Base-by-base conservation (phyloP, 129 eudicot species). In the Mikania micrantha region DNA sequence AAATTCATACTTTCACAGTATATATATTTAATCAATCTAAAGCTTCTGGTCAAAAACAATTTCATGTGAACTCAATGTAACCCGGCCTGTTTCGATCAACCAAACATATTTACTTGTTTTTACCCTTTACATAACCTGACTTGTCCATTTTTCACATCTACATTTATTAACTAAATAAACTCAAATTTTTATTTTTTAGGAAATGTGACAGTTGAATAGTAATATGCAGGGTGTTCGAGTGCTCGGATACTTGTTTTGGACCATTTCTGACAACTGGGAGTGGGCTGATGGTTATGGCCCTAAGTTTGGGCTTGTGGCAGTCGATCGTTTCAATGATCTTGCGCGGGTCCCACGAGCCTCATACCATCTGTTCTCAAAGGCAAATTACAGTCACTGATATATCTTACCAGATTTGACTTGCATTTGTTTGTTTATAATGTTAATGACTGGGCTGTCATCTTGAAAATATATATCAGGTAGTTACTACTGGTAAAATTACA, bases 271-370 rank as follows among this genome's bases (percentile, higher is more conserved):
- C 61, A 93, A 93, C 83, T 93, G 99, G 99, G 99, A 93, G 74
- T 93, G 99, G 99, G 99, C 99, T 24, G 99, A 93, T 76, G 99
- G 99, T 41, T 93, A 93, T 67, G 99, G 99, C 28, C 99, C 99
- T 11, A 93, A 93, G 76, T 93, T 89, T 67, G 99, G 99, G 58
- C 89, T 93, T 57, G 99, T 89, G 16, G 95, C 99, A 34, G 99
- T 93, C 35, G 99, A 93, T 57, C 99, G 99, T 32, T 76, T 78
- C 45, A 89, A 93, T 73, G 79, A 89, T 78, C 94, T 93, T 72
- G 96, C 92, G 29, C 82, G 99, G 76, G 57, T 77, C 53, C 99
- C 96, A 71, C 99, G 99, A 20, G 96, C 95, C 47, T 93, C 99
- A 9, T 93, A 89, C 69, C 74, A 86, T 77, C 64, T 93, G 75